Evolutionary conservation across 2,329 filamentous ascomycete species (phyloP), one percentile per base, ranked within the genome.

Genomic region (Hypomyces perniciosus): DNA sequence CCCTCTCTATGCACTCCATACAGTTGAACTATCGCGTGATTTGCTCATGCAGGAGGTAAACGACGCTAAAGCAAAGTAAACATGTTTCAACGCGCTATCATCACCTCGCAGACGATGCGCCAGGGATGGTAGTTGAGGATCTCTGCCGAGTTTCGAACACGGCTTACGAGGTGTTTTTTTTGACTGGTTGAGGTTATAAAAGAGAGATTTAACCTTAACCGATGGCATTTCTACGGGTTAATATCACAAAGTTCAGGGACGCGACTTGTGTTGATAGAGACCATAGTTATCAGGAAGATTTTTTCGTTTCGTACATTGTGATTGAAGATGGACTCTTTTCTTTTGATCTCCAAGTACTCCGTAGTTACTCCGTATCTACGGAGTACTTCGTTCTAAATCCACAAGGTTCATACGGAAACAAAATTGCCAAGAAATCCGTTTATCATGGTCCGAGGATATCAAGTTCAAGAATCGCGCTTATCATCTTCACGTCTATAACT

Each of bases 81-180:
- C 27, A 40, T 42, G 54, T 56, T 47, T 55, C 52, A 42, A 53
- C 43, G 48, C 54, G 54, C 34, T 40, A 35, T 31, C 42, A 46
- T 47, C 34, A 34, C 40, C 38, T 26, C 40, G 42, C 30, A 27
- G 45, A 26, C 40, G 43, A 52, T 12, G 47, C 42, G 39, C 10
- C 33, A 33, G 27, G 12, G 28, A 31, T 41, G 46, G 41, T 29
- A 35, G 37, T 53, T 8, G 31, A 20, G 26, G 1, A 27, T 38
- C 13, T 38, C 35, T 38, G 35, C 35, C 35, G 35, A 10, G 35
- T 38, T 38, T 38, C 20, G 35, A 38, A 38, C 35, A 38, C 20
- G 35, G 35, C 35, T 38, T 38, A 9, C 8, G 2, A 9, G 35
- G 9, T 38, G 35, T 20, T 38, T 38, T 38, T 38, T 20, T 6